Conservation (phyloP, 768 basidiomycete species). For the Lactarius tabidus region DNA sequence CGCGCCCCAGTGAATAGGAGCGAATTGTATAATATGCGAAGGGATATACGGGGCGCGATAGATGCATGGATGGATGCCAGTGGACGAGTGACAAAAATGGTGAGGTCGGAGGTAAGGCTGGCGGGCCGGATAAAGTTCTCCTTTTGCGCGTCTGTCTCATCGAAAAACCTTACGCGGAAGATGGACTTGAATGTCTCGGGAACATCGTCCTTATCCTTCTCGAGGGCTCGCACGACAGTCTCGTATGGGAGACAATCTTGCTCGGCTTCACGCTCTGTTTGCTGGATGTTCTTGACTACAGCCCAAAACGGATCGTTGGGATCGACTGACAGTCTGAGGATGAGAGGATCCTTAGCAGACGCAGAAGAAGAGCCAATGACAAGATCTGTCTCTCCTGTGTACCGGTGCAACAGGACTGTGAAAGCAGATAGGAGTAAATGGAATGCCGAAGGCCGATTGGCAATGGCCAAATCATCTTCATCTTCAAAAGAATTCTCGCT, state of each 20-base stretch:
- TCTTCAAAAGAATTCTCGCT: constrained; percentile 49
- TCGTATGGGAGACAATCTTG: constrained; percentile 80
- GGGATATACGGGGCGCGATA: constrained; percentile 67
- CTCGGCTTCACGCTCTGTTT: constrained; percentile 79
- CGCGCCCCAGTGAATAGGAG: constrained; percentile 81
- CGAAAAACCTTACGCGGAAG: constrained; percentile 96
- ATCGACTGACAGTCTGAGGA: constrained; percentile 79
- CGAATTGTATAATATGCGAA: constrained; percentile 91
- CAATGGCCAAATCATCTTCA: constrained; percentile 46
- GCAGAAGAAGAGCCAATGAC: constrained; percentile 87
- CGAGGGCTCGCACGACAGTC: constrained; percentile 61
- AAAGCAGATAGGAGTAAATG: constrained; percentile 93
- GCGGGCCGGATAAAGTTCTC: constrained; percentile 77
- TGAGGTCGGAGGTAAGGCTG: constrained; percentile 86
- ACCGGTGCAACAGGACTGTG: constrained; percentile 84
- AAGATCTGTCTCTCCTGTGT: constrained; percentile 93
- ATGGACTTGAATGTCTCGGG: constrained; percentile 54
- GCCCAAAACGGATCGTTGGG: constrained; percentile 87
- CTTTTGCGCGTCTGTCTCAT: constrained; percentile 74
- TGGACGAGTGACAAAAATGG: constrained; percentile 78
- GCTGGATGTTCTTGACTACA: constrained; percentile 80
- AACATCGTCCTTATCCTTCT: constrained; percentile 58
- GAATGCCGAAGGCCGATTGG: constrained; percentile 70
- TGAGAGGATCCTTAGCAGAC: constrained; percentile 67
- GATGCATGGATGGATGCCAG: constrained; percentile 63